phyloP scores from a whole-genome alignment of 331 rosid species.

The Acacia concinna region DNA sequence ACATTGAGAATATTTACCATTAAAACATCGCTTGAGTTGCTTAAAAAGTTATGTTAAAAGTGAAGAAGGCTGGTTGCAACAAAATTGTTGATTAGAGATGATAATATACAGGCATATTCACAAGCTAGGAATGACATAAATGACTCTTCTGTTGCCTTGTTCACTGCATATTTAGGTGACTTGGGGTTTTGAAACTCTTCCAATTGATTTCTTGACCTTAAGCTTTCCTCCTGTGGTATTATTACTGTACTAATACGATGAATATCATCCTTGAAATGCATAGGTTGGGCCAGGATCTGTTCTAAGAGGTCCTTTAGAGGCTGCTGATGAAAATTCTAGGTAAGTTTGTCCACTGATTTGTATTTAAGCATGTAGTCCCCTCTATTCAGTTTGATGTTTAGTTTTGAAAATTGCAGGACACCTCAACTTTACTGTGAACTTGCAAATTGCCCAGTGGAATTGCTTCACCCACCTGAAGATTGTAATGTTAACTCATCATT shows the following conservation, averaged over 20 bases:
- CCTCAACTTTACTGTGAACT: constrained; percentile 72
- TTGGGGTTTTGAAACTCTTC: constrained; percentile 28
- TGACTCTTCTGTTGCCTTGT: constrained; percentile 15
- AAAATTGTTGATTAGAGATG: background rate
- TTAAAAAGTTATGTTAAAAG: background rate
- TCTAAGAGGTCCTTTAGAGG: constrained; percentile 83
- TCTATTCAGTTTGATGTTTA: constrained; percentile 19
- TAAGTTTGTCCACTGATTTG: constrained; percentile 42
- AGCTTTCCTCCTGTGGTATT: constrained; percentile 20
- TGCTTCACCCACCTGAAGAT: constrained; percentile 96
- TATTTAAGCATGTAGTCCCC: constrained; percentile 17
- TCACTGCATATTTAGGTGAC: constrained; percentile 23
- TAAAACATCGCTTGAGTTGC: background rate
- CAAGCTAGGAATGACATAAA: constrained; percentile 1
- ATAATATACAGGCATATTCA: background rate
- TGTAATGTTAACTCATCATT: constrained; percentile 94
- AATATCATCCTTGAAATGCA: constrained; percentile 37
- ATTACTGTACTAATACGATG: constrained; percentile 33
- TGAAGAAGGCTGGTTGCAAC: constrained; percentile 16
- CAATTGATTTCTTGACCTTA: constrained; percentile 26
- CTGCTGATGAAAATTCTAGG: constrained; percentile 42
- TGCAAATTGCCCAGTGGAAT: constrained; percentile 78
- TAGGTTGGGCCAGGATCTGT: constrained; percentile 90
- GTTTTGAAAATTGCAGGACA: constrained; percentile 47
- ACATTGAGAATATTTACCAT: background rate